phyloP scores from a whole-genome alignment of 164 flowering plant genomes.

The Berberis thunbergii region DNA sequence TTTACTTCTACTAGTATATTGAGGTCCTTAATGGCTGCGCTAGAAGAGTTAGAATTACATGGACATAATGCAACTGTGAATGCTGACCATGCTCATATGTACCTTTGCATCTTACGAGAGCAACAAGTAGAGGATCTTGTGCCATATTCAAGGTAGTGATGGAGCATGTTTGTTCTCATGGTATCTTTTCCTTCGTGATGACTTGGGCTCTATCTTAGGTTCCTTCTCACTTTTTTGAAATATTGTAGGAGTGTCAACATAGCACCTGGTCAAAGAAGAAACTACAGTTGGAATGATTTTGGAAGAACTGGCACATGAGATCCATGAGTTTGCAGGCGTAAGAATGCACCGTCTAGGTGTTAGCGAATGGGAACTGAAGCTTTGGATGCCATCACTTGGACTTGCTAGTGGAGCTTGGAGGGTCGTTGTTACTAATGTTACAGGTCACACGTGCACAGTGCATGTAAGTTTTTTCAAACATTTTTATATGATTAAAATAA shows the following conservation, averaged over 20 bases:
- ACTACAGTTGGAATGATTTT: conserved; percentile 45
- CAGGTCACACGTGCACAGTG: conserved; percentile 91
- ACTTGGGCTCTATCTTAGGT: not conserved
- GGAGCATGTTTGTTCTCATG: not conserved
- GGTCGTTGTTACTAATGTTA: conserved; percentile 74
- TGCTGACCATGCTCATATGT: conserved; percentile 92
- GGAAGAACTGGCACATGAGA: conserved; percentile 64
- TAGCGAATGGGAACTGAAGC: conserved; percentile 96
- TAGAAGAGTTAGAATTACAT: conserved; percentile 94
- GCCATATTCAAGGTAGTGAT: conserved; percentile 61
- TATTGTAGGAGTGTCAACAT: conserved; percentile 55
- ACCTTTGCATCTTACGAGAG: conserved; percentile 75
- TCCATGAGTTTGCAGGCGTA: conserved; percentile 74
- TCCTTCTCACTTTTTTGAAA: too few relatives aligned
- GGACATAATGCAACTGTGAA: conserved; percentile 63
- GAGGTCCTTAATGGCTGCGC: conserved; percentile 78
- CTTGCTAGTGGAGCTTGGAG: conserved; percentile 92
- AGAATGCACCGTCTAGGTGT: conserved; percentile 88
- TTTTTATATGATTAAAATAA: too few relatives aligned
- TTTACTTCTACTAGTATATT: conserved; percentile 81
- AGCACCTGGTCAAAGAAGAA: conserved; percentile 49
- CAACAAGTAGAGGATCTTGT: conserved; percentile 78
- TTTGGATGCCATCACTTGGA: conserved; percentile 69
- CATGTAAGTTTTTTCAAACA: conserved; percentile 52
- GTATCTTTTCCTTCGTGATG: not conserved